These are phyloP conservation scores for Amyloporia xantha DNA, from an alignment of 768 basidiomycete genomes.

Conservation along the genomic window DNA sequence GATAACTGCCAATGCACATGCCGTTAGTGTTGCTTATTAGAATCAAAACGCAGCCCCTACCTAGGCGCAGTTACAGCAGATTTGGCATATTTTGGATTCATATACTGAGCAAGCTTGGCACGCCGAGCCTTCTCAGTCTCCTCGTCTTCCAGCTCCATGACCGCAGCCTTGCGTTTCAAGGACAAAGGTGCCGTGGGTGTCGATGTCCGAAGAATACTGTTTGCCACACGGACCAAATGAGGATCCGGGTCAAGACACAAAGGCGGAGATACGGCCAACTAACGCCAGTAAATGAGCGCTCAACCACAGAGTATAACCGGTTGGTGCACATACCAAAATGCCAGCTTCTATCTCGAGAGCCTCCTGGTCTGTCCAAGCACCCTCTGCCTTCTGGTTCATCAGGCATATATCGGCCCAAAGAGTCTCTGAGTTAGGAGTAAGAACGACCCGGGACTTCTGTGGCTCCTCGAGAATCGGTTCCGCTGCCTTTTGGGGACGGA, in stretches of 20 bases:
- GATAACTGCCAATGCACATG: conserved; percentile 41
- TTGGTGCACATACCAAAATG: conserved; percentile 48
- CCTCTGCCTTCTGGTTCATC: conserved; percentile 50
- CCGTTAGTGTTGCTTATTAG: too few species aligned
- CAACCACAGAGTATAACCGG: conserved; percentile 36
- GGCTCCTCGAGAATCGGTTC: conserved; percentile 55
- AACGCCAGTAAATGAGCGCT: conserved; percentile 6
- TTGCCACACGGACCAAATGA: conserved; percentile 68
- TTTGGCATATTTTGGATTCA: conserved; percentile 53
- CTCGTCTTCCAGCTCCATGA: conserved; percentile 67
- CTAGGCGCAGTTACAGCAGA: conserved; percentile 35
- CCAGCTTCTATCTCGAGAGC: conserved; percentile 70
- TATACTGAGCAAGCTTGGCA: conserved; percentile 71
- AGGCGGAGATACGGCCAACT: conserved; percentile 72
- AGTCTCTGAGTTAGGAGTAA: conserved; percentile 73
- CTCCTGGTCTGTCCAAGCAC: conserved; percentile 64
- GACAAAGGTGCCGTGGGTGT: conserved; percentile 67
- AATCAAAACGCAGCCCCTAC: conserved; percentile 35
- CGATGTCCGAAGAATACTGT: conserved; percentile 66
- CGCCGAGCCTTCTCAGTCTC: conserved; percentile 69
- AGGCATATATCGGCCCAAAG: conserved; percentile 75
- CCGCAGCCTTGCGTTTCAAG: conserved; percentile 69
- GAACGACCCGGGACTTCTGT: conserved; percentile 61
- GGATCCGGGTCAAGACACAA: conserved; percentile 78
- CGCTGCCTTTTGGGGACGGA: conserved; percentile 51